These are phyloP conservation scores for Mortierella claussenii DNA, from an alignment of 192 early-diverging fungal species.

Conservation along the genomic window DNA sequence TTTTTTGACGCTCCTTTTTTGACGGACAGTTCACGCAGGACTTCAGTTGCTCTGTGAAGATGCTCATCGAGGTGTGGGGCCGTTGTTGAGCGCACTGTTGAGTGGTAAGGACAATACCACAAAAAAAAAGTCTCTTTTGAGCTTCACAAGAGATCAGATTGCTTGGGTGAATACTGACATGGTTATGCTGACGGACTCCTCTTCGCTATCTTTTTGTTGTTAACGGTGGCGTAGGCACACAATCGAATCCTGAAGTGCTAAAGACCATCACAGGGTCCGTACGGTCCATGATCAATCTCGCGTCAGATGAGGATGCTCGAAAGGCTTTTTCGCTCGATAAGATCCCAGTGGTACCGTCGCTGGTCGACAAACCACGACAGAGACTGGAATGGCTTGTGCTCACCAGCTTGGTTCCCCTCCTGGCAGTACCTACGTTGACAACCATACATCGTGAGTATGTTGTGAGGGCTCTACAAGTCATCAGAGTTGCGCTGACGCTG, in stretches of 20 bases:
- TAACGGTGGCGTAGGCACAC: conserved; percentile 3
- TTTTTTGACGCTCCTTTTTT: no score
- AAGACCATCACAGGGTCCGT: conserved; percentile 8
- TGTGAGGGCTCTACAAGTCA: conserved; percentile 1
- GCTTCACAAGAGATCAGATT: background rate
- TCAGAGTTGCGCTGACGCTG: conserved; percentile 3
- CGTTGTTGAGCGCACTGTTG: background rate
- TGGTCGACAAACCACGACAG: conserved; percentile 25
- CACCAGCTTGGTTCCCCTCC: conserved; percentile 9
- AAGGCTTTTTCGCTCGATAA: conserved; percentile 13
- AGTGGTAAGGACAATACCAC: conserved; percentile 16
- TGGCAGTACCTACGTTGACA: conserved; percentile 17
- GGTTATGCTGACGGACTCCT: background rate
- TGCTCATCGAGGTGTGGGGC: conserved; percentile 9
- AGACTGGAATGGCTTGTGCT: conserved; percentile 34
- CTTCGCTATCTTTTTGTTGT: background rate
- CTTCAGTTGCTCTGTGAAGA: conserved; percentile 28
- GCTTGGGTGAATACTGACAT: background rate
- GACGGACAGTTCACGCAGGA: conserved; percentile 4
- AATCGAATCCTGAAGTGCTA: conserved; percentile 2
- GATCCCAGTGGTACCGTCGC: background rate
- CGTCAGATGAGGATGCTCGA: background rate
- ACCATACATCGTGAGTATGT: conserved; percentile 17
- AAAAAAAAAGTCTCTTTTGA: background rate
- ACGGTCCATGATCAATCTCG: conserved; percentile 27